A percentile compares a stretch with the other conserved stretches of the same genome.
These are phyloP conservation scores for Aquilaria malaccensis DNA, from an alignment of 345 rosid genomes.

Conservation along the genomic window DNA sequence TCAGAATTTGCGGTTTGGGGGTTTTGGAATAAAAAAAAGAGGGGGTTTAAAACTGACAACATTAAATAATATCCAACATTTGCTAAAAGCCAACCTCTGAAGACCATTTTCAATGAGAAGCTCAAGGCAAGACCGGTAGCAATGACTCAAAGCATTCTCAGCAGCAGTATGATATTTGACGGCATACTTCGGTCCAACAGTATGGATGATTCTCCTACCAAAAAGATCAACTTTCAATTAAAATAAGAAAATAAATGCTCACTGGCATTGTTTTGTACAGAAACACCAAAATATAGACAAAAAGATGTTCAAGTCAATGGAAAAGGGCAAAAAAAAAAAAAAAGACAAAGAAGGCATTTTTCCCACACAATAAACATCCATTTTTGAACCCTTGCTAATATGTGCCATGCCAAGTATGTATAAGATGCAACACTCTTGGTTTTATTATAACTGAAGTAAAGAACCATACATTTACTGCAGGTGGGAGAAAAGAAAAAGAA, in stretches of 20 bases:
- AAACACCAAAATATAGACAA: too few species aligned
- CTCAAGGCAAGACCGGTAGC: constrained; percentile 95
- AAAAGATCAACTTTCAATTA: constrained; percentile 6
- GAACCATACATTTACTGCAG: too few species aligned
- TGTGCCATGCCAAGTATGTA: too few species aligned
- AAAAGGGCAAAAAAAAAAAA: too few species aligned
- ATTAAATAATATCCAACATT: constrained; percentile 5
- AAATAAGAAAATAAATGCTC: not conserved
- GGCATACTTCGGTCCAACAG: constrained; percentile 98
- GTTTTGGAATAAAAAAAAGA: not conserved
- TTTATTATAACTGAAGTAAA: too few species aligned
- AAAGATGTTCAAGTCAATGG: too few species aligned
- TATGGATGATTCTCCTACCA: constrained; percentile 77
- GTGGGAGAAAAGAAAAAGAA: too few species aligned
- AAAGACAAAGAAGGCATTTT: too few species aligned
- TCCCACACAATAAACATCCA: too few species aligned
- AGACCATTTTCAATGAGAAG: constrained; percentile 85
- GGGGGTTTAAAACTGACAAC: constrained; percentile 7
- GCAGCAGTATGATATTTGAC: constrained; percentile 98
- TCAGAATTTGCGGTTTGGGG: not conserved
- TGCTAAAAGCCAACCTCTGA: constrained; percentile 44
- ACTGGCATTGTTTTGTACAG: too few species aligned
- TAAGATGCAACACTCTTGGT: constrained; percentile 1
- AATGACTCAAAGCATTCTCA: constrained; percentile 97
- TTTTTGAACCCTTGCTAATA: too few species aligned